Base-by-base conservation (phyloP, 164 flowering plant genomes). In the Taxillus chinensis region DNA sequence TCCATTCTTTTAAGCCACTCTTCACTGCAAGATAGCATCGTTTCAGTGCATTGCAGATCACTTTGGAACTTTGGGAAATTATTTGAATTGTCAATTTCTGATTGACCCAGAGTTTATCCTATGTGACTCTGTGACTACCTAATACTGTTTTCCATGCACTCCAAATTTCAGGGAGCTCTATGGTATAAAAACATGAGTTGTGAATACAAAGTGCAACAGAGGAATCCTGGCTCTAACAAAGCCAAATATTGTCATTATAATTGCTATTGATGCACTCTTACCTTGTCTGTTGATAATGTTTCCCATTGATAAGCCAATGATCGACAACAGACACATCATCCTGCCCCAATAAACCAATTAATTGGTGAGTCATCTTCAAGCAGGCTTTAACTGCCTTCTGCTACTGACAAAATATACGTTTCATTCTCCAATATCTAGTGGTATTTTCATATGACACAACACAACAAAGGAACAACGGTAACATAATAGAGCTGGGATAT, bases 1-100 rank as follows among this genome's bases (percentile, higher is more conserved):
- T 90, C 97, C 97, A 87, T 90, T 76, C 89, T 84, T 70, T 83
- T 86, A 12, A 87, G 89, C 92, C 95, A 87, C 73, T 86, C 88
- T 64, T 90, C 92, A 62, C 97, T 90, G 80, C 69, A 79, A 63
- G 52, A 72, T 41, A 41, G 58, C 16, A 55, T 39, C 27, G 49
- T 63, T 49, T 40, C 48, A 58, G 57, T 11, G 12, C 9, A 15
- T 67, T 43, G 46, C 12, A 27, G 27, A 27, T 27, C 27, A 27
- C 27, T 27, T 27, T 27, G 27, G 27, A 27, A 27, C 27, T 27
- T 27, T 27, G 27, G 27, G 27, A 27, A 27, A 27, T 27, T 27
- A 27, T 27, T 27, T 27, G 27, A 27, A 27, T 27, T 27, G 2
- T 27, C 27, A 27, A 27, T 27, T 27, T 27, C 2, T 27, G 27